Evolutionary conservation across 345 rosid species (phyloP).

Genomic region (Linum trigynum): DNA sequence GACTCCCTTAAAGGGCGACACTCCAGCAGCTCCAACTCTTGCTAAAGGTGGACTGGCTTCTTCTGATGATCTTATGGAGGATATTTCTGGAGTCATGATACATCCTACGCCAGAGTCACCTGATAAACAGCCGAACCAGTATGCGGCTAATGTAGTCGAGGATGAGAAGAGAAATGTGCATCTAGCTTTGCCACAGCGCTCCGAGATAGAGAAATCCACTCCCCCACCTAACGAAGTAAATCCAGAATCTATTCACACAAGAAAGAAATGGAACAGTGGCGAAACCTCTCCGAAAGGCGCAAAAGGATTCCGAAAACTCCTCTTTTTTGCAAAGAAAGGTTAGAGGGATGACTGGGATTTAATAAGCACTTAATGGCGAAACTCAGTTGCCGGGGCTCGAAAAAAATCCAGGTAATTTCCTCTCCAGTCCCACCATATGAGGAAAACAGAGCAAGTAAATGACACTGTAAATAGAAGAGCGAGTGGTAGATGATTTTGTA

Average conservation of each 20-base stretch:
- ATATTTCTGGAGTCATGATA: conserved; percentile 20
- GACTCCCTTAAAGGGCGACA: conserved; percentile 17
- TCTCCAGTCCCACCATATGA: too few relatives aligned
- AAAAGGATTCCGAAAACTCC: conserved; percentile 83
- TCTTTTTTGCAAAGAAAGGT: conserved; percentile 65
- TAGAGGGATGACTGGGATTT: neutral
- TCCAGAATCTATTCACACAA: conserved; percentile 40
- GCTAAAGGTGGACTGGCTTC: conserved; percentile 25
- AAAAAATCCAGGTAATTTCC: too few relatives aligned
- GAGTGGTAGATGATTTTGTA: neutral
- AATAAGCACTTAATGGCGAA: too few relatives aligned
- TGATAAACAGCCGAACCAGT: conserved; percentile 21
- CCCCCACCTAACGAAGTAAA: conserved; percentile 43
- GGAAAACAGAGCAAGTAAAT: too few relatives aligned
- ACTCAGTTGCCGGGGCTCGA: too few relatives aligned
- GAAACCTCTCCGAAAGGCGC: conserved; percentile 64
- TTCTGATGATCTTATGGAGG: conserved; percentile 14
- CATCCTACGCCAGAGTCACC: conserved; percentile 31
- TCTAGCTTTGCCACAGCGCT: conserved; percentile 23
- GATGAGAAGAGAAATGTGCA: conserved; percentile 15
- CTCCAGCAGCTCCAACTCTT: conserved; percentile 20
- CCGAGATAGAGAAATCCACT: conserved; percentile 58
- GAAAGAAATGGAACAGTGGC: conserved; percentile 84
- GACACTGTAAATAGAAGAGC: too few relatives aligned
- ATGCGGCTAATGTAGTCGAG: conserved; percentile 28